Evolutionary conservation across 192 early-diverging fungal genomes (phyloP), one percentile per base, ranked within the genome.

Genomic region (Nowakowskiella sp.): DNA sequence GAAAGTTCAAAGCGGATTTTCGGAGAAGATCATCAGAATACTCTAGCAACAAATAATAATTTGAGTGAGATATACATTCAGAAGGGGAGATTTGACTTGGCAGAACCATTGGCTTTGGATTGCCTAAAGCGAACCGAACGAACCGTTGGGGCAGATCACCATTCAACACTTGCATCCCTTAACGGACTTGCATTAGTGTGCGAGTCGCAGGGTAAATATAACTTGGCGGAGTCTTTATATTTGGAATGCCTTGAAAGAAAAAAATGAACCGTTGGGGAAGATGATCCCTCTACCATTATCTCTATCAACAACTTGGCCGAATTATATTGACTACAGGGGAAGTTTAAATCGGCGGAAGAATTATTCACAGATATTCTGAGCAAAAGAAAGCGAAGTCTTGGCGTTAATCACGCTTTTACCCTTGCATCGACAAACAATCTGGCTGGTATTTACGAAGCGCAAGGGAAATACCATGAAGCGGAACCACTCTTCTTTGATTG

Each of bases 401-500:
- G 60, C 6, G 44, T 29, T 21, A 39, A 64, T 10, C 19, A 64
- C 30, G n/a, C n/a, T n/a, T n/a, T 42, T 56, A 59, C 57, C 6
- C 22, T 59, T 19, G 16, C 26, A 31, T 10, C 29, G 8, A 58
- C 60, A 36, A 58, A 58, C 58, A 59, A 62, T 29, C 45, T 62
- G 6, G 60, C 60, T 10, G 16, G 25, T 25, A 24, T 62, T 44
- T 51, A 62, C 28, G 7, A 10, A 23, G 10, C 10, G 5, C 60
- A 61, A 36, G 58, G 61, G 5, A 21, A 55, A 19, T 62, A 64
- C 58, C 30, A 52, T 31, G 25, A 62, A 16, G 60, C 60, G 6
- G 60, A 62, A 30, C 45, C 25, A 63, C 26, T 16, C 6, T 8
- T 6, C 19, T 13, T 39, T 39, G 36, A 39, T 13, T 13, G 13